Percentiles rank a stretch among this genome's conserved stretches.
Conservation (phyloP, 345 rosid genomes). For the Salix viminalis region DNA sequence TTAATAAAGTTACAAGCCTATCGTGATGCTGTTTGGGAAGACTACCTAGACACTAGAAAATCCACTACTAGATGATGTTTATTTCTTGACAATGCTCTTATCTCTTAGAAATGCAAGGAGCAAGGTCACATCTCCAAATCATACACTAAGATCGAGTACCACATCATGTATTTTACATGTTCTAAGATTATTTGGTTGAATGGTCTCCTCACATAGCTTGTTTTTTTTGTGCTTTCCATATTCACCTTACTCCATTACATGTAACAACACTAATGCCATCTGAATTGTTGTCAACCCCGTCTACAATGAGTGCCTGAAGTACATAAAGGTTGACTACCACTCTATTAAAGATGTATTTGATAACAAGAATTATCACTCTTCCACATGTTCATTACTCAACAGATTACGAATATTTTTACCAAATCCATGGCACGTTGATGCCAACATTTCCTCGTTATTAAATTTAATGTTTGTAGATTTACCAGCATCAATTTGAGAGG, state of each 20-base stretch:
- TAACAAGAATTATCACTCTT: not conserved
- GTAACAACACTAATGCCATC: no score
- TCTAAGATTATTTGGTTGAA: not conserved
- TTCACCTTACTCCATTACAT: no score
- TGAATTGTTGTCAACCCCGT: not conserved
- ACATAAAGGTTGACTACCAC: not conserved
- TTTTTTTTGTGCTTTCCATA: no score
- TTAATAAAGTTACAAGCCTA: no score
- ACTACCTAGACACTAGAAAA: not conserved
- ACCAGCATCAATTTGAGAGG: no score
- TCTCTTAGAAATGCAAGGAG: no score
- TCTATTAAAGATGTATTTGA: not conserved
- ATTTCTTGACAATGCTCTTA: no score
- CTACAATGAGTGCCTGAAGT: not conserved
- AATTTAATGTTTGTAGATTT: no score
- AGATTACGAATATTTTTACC: not conserved
- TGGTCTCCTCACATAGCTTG: not conserved
- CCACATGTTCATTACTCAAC: not conserved
- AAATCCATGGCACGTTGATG: no score
- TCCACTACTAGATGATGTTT: no score
- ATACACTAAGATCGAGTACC: not conserved
- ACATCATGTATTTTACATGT: not conserved
- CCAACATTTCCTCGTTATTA: no score
- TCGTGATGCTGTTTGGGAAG: not conserved
- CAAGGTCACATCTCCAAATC: not conserved